phyloP scores from a whole-genome alignment of 257 asterid species.

The Plantago ovata region DNA sequence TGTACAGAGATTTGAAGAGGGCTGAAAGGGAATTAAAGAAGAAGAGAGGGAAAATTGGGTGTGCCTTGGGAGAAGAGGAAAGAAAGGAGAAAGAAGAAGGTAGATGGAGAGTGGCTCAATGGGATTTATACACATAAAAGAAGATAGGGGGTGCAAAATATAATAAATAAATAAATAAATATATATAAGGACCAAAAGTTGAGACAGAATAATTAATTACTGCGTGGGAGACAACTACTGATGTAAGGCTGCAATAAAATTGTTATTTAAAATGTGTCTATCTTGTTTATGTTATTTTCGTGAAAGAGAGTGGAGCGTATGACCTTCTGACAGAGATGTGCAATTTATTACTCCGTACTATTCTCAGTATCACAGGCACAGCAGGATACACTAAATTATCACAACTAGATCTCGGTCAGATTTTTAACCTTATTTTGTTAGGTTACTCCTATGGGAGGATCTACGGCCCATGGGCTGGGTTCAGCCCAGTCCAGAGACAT shows the following conservation, averaged over 20 bases:
- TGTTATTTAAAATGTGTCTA: not conserved
- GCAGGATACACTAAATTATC: too few species aligned
- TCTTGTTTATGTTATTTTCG: too few species aligned
- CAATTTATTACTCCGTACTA: too few species aligned
- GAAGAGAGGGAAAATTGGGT: slow-evolving; percentile 32
- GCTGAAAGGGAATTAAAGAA: slow-evolving; percentile 12
- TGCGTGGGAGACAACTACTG: slow-evolving; percentile 58
- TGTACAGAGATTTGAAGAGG: slow-evolving; percentile 38
- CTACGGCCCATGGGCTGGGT: too few species aligned
- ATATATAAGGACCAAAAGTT: slow-evolving; percentile 13
- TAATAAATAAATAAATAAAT: not conserved
- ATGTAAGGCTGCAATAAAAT: slow-evolving; percentile 34
- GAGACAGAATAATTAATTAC: slow-evolving; percentile 15
- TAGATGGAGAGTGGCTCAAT: slow-evolving; percentile 13
- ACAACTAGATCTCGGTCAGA: too few species aligned
- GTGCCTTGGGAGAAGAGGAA: slow-evolving; percentile 40
- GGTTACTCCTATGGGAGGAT: too few species aligned
- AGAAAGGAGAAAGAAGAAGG: slow-evolving; percentile 69
- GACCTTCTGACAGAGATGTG: slow-evolving; percentile 10
- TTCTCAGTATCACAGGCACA: too few species aligned
- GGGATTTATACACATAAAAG: slow-evolving; percentile 33
- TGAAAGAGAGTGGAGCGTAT: too few species aligned
- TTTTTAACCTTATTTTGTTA: too few species aligned
- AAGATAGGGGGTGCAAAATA: not conserved
- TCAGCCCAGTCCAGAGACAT: too few species aligned